A percentile compares a stretch with the other conserved stretches of the same genome.
These are phyloP conservation scores for Yamadazyma diospyri DNA, from an alignment of 1,139 yeast genomes.

Conservation along the genomic window DNA sequence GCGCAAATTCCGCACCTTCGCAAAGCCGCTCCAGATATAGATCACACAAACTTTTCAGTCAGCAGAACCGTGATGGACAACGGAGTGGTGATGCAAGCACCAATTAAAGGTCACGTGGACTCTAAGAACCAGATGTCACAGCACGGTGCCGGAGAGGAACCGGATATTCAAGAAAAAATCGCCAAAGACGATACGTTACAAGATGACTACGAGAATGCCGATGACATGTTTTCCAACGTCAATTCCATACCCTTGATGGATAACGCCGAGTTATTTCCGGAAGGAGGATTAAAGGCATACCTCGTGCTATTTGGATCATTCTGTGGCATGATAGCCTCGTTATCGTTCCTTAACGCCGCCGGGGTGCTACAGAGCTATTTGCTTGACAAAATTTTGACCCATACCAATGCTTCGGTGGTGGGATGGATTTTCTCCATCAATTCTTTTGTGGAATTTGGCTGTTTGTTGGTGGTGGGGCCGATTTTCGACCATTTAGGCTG, in stretches of 20 bases:
- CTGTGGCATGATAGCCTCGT: slow-evolving; percentile 53
- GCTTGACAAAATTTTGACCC: slow-evolving; percentile 16
- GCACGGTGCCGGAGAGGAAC: too few relatives aligned
- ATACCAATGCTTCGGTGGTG: slow-evolving; percentile 20
- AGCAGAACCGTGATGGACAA: too few relatives aligned
- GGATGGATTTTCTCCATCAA: slow-evolving; percentile 35
- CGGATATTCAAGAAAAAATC: too few relatives aligned
- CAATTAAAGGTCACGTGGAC: too few relatives aligned
- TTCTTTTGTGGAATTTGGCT: slow-evolving; percentile 36
- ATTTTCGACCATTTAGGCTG: slow-evolving; percentile 58
- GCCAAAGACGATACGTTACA: too few relatives aligned
- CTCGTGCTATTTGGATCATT: slow-evolving; percentile 60
- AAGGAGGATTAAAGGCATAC: slow-evolving; percentile 60
- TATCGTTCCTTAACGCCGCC: slow-evolving; percentile 54
- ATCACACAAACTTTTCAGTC: too few relatives aligned
- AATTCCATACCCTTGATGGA: slow-evolving; percentile 18
- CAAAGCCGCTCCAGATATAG: too few relatives aligned
- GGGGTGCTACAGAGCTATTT: slow-evolving; percentile 29
- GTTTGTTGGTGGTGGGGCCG: slow-evolving; percentile 52
- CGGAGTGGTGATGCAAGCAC: too few relatives aligned
- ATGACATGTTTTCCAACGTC: too few relatives aligned
- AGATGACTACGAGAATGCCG: too few relatives aligned
- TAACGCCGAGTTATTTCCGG: slow-evolving; percentile 46
- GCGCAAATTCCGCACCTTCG: too few relatives aligned
- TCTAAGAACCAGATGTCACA: too few relatives aligned